Conservation (phyloP, 305 asterid genomes). For the Stenogyne calaminthoides region DNA sequence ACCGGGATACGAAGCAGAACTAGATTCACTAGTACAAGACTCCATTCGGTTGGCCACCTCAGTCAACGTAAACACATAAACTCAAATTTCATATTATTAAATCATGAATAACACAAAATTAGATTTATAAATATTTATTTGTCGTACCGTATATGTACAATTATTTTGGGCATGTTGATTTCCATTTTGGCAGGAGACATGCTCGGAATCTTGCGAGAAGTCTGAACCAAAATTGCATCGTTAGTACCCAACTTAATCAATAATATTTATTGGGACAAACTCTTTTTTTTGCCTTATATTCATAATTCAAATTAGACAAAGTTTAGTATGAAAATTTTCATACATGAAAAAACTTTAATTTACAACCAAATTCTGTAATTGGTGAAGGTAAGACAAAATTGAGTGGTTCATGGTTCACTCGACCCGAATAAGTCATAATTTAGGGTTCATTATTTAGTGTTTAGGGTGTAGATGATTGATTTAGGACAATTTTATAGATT, state of each 20-base stretch:
- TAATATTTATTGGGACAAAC: no score
- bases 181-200: constrained; percentile 62
- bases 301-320: no score
- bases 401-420: no score
- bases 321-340: no score
- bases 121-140: neutral
- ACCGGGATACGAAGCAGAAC: constrained; percentile 81
- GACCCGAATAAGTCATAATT: no score
- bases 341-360: no score
- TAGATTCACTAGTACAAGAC: constrained; percentile 77
- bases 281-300: no score
- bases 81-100: neutral
- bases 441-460: no score
- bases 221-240: constrained; percentile 69
- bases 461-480: no score
- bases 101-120: neutral
- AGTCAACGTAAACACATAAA: constrained; percentile 50
- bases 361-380: no score
- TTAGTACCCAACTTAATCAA: constrained; percentile 33
- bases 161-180: neutral
- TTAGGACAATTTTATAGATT: no score
- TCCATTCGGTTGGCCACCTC: constrained; percentile 69
- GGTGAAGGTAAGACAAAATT: no score
- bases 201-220: constrained; percentile 79
- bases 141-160: neutral